A percentile compares a stretch with the other conserved stretches of the same genome.
Evolutionary conservation across 208 protist species (phyloP).

Genomic region (Leishmania arabica): DNA sequence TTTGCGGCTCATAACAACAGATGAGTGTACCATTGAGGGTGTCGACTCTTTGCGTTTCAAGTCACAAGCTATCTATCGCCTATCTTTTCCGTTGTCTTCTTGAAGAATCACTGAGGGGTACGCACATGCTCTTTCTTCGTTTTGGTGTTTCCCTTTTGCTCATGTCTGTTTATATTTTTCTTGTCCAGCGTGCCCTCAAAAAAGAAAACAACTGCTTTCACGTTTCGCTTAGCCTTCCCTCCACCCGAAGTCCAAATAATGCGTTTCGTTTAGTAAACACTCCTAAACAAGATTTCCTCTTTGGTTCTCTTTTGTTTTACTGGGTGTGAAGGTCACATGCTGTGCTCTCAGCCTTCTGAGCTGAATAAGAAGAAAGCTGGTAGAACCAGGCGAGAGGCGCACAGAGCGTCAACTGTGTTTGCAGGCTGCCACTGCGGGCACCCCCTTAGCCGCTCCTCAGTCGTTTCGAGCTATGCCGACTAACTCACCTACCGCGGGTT

Average conservation of each 20-base stretch:
- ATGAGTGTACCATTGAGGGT: neutral
- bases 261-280: neutral
- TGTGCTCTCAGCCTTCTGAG: neutral
- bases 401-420: neutral
- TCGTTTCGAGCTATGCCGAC: neutral
- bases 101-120: neutral
- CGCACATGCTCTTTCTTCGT: neutral
- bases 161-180: neutral
- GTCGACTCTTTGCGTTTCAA: neutral
- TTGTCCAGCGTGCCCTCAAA: neutral
- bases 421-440: neutral
- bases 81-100: neutral
- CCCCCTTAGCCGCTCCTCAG: neutral
- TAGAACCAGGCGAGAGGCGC: neutral
- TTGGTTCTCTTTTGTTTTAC: neutral
- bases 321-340: neutral
- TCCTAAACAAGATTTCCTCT: neutral
- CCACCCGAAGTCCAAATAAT: neutral
- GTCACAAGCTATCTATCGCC: neutral
- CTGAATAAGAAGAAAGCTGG: neutral
- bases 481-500: neutral
- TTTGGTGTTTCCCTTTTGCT: neutral
- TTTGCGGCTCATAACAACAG: conserved; percentile 22
- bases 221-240: neutral
- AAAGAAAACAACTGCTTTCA: neutral